These are phyloP conservation scores for Flaveria robusta DNA, from an alignment of 129 eudicot genomes.

Conservation along the genomic window DNA sequence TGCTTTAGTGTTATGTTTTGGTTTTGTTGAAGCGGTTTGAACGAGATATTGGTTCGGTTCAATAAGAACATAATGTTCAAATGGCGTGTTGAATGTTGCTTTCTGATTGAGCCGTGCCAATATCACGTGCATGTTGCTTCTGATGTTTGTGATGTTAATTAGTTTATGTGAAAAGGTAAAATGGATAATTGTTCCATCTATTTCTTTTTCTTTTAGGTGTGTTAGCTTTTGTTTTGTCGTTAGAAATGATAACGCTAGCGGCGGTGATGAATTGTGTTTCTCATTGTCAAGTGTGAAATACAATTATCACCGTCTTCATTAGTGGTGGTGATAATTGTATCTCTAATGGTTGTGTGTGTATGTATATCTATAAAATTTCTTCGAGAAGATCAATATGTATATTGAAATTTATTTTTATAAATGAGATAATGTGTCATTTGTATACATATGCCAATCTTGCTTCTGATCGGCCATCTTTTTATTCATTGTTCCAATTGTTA, in stretches of 20 bases:
- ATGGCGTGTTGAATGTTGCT: slow-evolving; percentile 30
- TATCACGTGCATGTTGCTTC: slow-evolving; percentile 59
- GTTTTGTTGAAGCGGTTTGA: slow-evolving; percentile 29
- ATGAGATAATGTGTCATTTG: no score
- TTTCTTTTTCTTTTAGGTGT: not conserved
- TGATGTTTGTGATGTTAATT: not conserved
- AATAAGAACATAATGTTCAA: slow-evolving; percentile 51
- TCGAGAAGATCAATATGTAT: no score
- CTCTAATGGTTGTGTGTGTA: no score
- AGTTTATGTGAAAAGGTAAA: no score
- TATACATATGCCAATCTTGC: no score
- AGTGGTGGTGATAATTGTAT: no score
- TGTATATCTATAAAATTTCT: no score
- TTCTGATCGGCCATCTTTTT: no score
- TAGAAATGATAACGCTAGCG: not conserved
- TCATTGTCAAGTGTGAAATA: no score
- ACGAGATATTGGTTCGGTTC: slow-evolving; percentile 84
- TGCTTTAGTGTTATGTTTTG: not conserved
- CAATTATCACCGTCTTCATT: no score
- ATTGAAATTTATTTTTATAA: no score
- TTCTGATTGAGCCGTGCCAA: slow-evolving; percentile 89
- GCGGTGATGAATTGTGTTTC: not conserved
- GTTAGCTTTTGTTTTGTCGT: not conserved
- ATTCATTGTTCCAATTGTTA: no score
- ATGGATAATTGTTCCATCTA: not conserved